A percentile compares a stretch with the other conserved stretches of the same genome.
These are phyloP conservation scores for Atkinsonella hypoxylon DNA, from an alignment of 2,329 filamentous ascomycete species.

Conservation along the genomic window DNA sequence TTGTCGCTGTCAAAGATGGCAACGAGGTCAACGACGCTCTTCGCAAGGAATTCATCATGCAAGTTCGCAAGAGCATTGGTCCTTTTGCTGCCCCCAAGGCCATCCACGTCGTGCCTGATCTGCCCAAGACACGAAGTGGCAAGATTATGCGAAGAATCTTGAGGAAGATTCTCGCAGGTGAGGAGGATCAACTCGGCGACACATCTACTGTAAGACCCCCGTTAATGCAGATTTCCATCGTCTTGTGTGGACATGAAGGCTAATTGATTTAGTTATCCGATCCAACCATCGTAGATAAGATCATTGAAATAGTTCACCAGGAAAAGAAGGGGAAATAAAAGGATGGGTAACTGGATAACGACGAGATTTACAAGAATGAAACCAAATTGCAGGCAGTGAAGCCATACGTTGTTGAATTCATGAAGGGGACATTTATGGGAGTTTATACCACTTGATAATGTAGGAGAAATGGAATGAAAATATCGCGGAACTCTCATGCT, in stretches of 20 bases:
- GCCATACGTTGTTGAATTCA: not conserved
- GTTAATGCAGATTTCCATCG: not conserved
- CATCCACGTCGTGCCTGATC: slow-evolving; percentile 79
- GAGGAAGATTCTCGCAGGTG: slow-evolving; percentile 91
- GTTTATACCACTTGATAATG: slow-evolving; percentile 1
- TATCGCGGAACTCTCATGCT: too few relatives aligned
- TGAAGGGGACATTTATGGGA: not conserved
- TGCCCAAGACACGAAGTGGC: slow-evolving; percentile 93
- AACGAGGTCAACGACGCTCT: slow-evolving; percentile 66
- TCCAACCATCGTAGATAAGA: slow-evolving; percentile 77
- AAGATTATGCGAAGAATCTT: slow-evolving; percentile 99
- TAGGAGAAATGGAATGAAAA: not conserved
- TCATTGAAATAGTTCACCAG: slow-evolving; percentile 70
- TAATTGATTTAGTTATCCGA: slow-evolving; percentile 60
- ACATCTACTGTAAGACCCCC: slow-evolving; percentile 65
- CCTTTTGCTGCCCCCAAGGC: slow-evolving; percentile 95
- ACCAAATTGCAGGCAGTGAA: too few relatives aligned
- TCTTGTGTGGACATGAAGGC: not conserved
- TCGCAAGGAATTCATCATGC: slow-evolving; percentile 85
- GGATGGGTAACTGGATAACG: not conserved
- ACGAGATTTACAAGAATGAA: not conserved
- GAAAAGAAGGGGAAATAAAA: slow-evolving; percentile 29
- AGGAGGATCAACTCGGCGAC: slow-evolving; percentile 94
- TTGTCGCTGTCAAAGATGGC: slow-evolving; percentile 83
- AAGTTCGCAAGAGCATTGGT: slow-evolving; percentile 94